phyloP scores from a whole-genome alignment of 306 rosid species.

The Glycyrrhiza uralensis region DNA sequence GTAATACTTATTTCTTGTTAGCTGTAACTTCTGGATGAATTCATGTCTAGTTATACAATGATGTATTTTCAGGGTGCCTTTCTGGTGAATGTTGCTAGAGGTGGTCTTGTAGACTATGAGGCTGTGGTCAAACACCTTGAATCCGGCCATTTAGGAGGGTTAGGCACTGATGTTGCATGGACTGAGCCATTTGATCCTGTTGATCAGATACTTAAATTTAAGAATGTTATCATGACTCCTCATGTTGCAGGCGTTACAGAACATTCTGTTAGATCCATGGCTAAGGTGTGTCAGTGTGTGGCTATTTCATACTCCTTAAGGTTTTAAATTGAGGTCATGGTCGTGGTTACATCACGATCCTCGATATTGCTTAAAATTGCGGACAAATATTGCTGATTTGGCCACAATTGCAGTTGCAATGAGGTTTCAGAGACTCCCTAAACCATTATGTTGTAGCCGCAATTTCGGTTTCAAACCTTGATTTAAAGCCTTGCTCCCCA shows the following conservation, averaged over 20 bases:
- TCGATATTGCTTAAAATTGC: no score
- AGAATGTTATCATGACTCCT: constrained; percentile 78
- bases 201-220: constrained; percentile 63
- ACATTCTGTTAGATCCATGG: constrained; percentile 70
- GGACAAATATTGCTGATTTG: no score
- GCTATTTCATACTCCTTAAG: neutral
- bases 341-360: no score
- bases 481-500: no score
- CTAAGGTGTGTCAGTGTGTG: constrained; percentile 78
- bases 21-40: neutral
- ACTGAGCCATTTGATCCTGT: constrained; percentile 79
- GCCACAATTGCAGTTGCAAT: no score
- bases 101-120: constrained; percentile 66
- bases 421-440: no score
- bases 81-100: constrained; percentile 78
- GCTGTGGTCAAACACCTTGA: constrained; percentile 52
- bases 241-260: constrained; percentile 92
- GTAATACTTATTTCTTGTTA: neutral
- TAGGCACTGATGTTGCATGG: constrained; percentile 92
- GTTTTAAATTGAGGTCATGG: no score
- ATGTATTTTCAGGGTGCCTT: constrained; percentile 64
- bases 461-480: no score
- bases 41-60: neutral
- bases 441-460: no score
- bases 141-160: constrained; percentile 78